phyloP scores from a whole-genome alignment of 495 filamentous ascomycete species.

The Aspergillus haitiensis region DNA sequence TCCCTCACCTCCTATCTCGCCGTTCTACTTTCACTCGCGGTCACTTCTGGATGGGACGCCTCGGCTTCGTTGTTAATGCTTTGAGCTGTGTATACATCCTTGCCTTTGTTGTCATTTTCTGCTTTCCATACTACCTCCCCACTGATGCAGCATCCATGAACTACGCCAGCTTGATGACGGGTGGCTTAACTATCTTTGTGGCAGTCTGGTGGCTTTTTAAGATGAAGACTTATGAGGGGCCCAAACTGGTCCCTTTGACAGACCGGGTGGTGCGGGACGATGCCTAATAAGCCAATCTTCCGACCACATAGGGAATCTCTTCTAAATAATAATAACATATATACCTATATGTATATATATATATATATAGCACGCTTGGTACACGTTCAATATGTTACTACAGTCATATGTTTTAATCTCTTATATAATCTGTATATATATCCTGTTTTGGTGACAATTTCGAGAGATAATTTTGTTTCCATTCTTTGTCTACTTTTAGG shows the following conservation, averaged over 20 bases:
- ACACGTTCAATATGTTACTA: neutral
- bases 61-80: conserved; percentile 60
- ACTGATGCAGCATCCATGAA: conserved; percentile 63
- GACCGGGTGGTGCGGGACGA: conserved; percentile 13
- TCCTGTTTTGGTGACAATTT: neutral
- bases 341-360: neutral
- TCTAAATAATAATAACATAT: neutral
- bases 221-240: conserved; percentile 16
- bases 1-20: conserved; percentile 67
- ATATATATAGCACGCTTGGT: neutral
- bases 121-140: conserved; percentile 67
- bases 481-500: too few species aligned
- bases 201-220: conserved; percentile 34
- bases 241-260: conserved; percentile 16
- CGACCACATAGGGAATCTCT: neutral
- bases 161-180: conserved; percentile 67
- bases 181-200: conserved; percentile 54
- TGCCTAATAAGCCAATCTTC: conserved; percentile 3
- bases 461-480: neutral
- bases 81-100: conserved; percentile 63
- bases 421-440: conserved; percentile 2
- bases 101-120: conserved; percentile 74
- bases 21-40: conserved; percentile 64
- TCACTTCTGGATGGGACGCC: conserved; percentile 65
- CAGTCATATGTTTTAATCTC: neutral